phyloP scores from a whole-genome alignment of 129 eudicot species.

The Flaveria linearis region DNA sequence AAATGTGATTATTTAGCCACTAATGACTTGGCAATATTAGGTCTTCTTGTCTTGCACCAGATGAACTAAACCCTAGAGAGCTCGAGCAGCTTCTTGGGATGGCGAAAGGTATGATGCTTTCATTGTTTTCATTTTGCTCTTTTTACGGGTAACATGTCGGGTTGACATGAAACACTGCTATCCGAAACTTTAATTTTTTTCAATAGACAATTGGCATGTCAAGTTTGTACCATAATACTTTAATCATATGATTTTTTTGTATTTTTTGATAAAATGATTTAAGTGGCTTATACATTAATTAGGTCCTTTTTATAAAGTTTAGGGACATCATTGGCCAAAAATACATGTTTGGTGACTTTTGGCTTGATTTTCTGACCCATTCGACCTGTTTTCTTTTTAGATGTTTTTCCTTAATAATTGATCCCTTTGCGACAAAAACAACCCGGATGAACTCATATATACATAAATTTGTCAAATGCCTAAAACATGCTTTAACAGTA shows the following conservation, averaged over 20 bases:
- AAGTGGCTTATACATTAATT: neutral
- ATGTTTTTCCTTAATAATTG: neutral
- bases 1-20: neutral
- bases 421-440: neutral
- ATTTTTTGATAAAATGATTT: neutral
- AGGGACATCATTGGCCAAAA: neutral
- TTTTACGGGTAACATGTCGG: neutral
- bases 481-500: neutral
- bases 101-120: slow-evolving; percentile 56
- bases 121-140: neutral
- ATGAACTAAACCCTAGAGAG: slow-evolving; percentile 70
- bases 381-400: neutral
- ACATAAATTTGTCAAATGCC: neutral
- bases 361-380: neutral
- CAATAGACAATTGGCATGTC: neutral
- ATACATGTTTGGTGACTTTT: neutral
- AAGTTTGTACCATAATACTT: neutral
- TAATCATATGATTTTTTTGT: neutral
- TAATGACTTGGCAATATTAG: slow-evolving; percentile 42
- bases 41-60: slow-evolving; percentile 79
- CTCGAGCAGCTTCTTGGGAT: slow-evolving; percentile 66
- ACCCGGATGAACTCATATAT: neutral
- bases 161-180: neutral
- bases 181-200: neutral
- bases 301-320: too few species aligned